phyloP scores from a whole-genome alignment of 2,329 filamentous ascomycete genomes.

The Cadophora luteo-olivacea region DNA sequence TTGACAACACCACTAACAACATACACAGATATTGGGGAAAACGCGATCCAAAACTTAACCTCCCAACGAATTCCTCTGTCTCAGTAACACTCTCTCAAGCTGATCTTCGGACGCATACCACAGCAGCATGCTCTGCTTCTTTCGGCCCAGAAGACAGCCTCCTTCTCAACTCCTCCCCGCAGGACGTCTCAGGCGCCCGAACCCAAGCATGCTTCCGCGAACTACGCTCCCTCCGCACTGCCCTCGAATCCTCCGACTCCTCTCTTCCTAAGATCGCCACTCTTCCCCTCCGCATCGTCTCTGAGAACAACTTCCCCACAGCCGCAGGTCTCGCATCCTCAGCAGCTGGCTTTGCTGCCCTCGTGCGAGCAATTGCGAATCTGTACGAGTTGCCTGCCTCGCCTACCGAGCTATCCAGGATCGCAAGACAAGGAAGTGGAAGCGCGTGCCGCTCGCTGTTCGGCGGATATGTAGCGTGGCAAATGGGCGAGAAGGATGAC shows the following conservation, averaged over 20 bases:
- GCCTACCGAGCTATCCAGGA: constrained; percentile 82
- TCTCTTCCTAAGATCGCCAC: constrained; percentile 82
- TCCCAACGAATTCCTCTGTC: constrained; percentile 97
- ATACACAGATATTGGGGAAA: constrained; percentile 87
- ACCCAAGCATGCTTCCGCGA: constrained; percentile 95
- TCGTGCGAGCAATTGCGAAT: constrained; percentile 87
- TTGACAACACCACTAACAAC: constrained; percentile 27
- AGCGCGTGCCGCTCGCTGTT: constrained; percentile 94
- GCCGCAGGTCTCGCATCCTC: constrained; percentile 86
- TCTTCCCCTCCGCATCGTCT: constrained; percentile 83
- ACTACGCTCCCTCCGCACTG: constrained; percentile 77
- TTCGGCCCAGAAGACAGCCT: constrained; percentile 75
- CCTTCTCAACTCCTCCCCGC: constrained; percentile 80
- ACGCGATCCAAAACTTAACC: constrained; percentile 89
- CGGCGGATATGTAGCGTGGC: constrained; percentile 96
- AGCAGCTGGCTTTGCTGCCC: constrained; percentile 71
- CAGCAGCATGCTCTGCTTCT: constrained; percentile 82
- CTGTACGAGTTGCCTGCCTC: constrained; percentile 85
- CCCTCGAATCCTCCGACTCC: constrained; percentile 74
- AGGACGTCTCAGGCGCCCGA: constrained; percentile 86
- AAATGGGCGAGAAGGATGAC: constrained; percentile 76
- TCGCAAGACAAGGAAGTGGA: constrained; percentile 92
- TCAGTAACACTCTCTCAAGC: constrained; percentile 94
- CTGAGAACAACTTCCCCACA: constrained; percentile 98
- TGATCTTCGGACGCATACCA: constrained; percentile 94